A percentile compares a stretch with the other conserved stretches of the same genome.
Conservation (phyloP, 805 yeast species). For the Cyberlindnera mrakii region DNA sequence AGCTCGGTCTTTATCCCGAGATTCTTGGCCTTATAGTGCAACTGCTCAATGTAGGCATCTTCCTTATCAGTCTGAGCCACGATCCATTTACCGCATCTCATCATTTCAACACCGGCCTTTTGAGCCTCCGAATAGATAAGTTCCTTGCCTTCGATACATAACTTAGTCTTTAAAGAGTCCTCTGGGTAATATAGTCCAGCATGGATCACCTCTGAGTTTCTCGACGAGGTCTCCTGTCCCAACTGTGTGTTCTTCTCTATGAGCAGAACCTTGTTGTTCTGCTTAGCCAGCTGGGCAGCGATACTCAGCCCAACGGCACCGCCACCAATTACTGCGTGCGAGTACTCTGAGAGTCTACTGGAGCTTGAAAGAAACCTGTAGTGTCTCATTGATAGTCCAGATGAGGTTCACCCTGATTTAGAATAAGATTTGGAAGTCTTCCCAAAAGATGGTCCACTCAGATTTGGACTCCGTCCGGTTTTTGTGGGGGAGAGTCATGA, state of each 20-base stretch:
- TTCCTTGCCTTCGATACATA: conserved; percentile 73
- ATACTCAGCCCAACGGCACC: conserved; percentile 82
- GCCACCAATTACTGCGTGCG: conserved; percentile 75
- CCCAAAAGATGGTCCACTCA: too few species aligned
- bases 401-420: too few species aligned
- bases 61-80: conserved; percentile 75
- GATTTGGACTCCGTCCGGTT: too few species aligned
- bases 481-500: too few species aligned
- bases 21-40: conserved; percentile 43
- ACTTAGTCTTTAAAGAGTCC: conserved; percentile 55
- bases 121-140: conserved; percentile 47
- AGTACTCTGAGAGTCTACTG: conserved; percentile 37
- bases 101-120: conserved; percentile 48
- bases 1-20: conserved; percentile 58
- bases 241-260: conserved; percentile 60
- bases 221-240: conserved; percentile 81
- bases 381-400: too few species aligned
- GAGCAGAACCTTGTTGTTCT: conserved; percentile 50
- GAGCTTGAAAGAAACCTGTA: conserved; percentile 12
- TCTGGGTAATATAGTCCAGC: conserved; percentile 83
- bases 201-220: conserved; percentile 91
- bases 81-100: conserved; percentile 76
- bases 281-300: conserved; percentile 57
- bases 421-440: too few species aligned
- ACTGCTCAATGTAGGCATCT: conserved; percentile 46